Percentiles rank a stretch among this genome's conserved stretches.
These are phyloP conservation scores for Aciculosporium take DNA, from an alignment of 2,329 filamentous ascomycete species.

Conservation along the genomic window DNA sequence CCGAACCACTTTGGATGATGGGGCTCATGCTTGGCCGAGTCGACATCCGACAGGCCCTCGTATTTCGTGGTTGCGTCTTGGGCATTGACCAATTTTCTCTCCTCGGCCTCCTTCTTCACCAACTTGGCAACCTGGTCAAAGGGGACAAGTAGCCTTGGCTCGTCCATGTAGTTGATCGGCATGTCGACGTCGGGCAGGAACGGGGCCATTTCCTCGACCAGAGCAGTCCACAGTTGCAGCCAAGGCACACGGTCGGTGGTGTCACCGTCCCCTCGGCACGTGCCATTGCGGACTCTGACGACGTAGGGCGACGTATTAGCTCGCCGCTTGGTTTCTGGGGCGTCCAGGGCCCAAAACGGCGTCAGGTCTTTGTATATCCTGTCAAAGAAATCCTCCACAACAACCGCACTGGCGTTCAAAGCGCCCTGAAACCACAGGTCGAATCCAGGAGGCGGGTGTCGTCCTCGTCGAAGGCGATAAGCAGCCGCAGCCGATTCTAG, in stretches of 20 bases:
- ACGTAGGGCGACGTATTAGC: constrained; percentile 30
- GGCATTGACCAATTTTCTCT: constrained; percentile 27
- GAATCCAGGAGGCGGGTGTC: constrained; percentile 51
- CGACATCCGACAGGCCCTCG: constrained; percentile 25
- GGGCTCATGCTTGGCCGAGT: constrained; percentile 18
- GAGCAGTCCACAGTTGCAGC: constrained; percentile 32
- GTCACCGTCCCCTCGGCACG: constrained; percentile 25
- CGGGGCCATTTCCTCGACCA: constrained; percentile 37
- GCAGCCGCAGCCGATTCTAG: constrained; percentile 37
- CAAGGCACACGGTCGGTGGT: constrained; percentile 26
- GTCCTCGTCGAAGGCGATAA: constrained; percentile 41
- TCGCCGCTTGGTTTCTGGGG: constrained; percentile 22
- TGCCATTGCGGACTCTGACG: constrained; percentile 33
- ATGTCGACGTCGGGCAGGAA: constrained; percentile 51
- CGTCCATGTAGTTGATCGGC: constrained; percentile 50
- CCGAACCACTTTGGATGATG: constrained; percentile 35
- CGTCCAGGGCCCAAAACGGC: constrained; percentile 44
- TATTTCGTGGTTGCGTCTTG: constrained; percentile 29
- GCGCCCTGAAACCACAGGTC: constrained; percentile 45
- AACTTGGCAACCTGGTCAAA: constrained; percentile 40
- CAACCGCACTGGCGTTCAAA: constrained; percentile 33
- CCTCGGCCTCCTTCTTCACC: constrained; percentile 31
- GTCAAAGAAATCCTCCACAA: constrained; percentile 50
- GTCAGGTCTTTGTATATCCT: constrained; percentile 48
- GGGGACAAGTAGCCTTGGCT: constrained; percentile 46